Evolutionary conservation across 2,329 filamentous ascomycete genomes (phyloP).

Genomic region (Fusarium chaquense): DNA sequence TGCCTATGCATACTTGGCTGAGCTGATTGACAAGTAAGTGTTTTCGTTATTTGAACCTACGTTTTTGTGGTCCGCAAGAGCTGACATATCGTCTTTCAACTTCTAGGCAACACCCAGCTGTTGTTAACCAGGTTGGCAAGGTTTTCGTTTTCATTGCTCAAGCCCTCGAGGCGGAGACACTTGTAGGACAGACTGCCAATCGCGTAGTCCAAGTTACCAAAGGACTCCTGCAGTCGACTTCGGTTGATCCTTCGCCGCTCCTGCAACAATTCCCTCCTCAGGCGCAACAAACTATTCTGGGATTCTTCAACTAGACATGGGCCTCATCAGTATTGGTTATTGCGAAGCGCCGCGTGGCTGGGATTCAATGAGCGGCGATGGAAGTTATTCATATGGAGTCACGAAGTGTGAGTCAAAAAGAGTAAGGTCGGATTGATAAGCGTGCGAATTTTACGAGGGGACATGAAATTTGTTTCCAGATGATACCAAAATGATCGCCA

Average conservation of each 20-base stretch:
- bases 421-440: constrained; percentile 30
- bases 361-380: constrained; percentile 6
- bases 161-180: constrained; percentile 89
- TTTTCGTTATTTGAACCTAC: background rate
- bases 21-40: constrained; percentile 94
- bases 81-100: constrained; percentile 45
- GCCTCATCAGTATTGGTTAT: constrained; percentile 13
- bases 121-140: constrained; percentile 81
- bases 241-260: constrained; percentile 80
- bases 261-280: constrained; percentile 81
- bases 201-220: constrained; percentile 84
- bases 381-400: constrained; percentile 28
- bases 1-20: constrained; percentile 90
- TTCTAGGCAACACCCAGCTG: constrained; percentile 83
- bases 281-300: constrained; percentile 82
- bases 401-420: constrained; percentile 19
- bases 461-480: constrained; percentile 40
- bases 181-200: constrained; percentile 84
- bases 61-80: background rate
- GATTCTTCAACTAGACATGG: constrained; percentile 74
- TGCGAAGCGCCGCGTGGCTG: constrained; percentile 7
- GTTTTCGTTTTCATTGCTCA: constrained; percentile 88
- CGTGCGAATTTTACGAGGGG: constrained; percentile 40
- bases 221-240: constrained; percentile 77
- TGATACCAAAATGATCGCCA: constrained; percentile 42